phyloP scores from a whole-genome alignment of 768 basidiomycete species.

The Sistotremastrum niveocremeum region DNA sequence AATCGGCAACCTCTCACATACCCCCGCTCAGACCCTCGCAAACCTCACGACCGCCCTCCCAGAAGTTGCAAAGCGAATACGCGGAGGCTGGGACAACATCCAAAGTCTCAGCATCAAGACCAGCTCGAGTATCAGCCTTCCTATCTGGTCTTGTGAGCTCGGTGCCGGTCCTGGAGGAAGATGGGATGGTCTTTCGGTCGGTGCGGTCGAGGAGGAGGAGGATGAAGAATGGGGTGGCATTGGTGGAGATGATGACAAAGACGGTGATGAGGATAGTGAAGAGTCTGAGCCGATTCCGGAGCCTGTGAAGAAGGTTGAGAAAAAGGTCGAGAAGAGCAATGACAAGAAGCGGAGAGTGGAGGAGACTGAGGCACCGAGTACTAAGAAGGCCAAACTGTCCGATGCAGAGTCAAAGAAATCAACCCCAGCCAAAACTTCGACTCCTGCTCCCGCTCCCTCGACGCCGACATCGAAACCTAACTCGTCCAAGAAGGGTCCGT shows the following conservation, averaged over 20 bases:
- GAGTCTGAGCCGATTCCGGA: not conserved
- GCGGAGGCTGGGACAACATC: slow-evolving; percentile 81
- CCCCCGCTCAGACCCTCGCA: slow-evolving; percentile 54
- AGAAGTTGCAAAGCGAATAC: slow-evolving; percentile 51
- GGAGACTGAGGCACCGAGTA: slow-evolving; percentile 2
- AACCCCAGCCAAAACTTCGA: too few species aligned
- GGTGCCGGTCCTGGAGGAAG: slow-evolving; percentile 42
- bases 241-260: slow-evolving; percentile 5
- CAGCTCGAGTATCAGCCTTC: slow-evolving; percentile 67
- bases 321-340: slow-evolving; percentile 16
- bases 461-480: too few species aligned
- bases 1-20: slow-evolving; percentile 62
- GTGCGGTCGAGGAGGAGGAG: slow-evolving; percentile 14
- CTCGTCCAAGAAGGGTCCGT: too few species aligned
- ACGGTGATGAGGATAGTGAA: slow-evolving; percentile 6
- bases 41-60: slow-evolving; percentile 77
- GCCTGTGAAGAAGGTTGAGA: not conserved
- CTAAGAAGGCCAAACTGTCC: too few species aligned
- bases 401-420: too few species aligned
- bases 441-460: too few species aligned
- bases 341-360: slow-evolving; percentile 16
- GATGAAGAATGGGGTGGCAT: slow-evolving; percentile 9
- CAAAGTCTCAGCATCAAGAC: slow-evolving; percentile 87
- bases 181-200: slow-evolving; percentile 36
- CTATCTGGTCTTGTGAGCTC: slow-evolving; percentile 80